phyloP scores from a whole-genome alignment of 2,329 filamentous ascomycete species.

The Apiospora koreana region DNA sequence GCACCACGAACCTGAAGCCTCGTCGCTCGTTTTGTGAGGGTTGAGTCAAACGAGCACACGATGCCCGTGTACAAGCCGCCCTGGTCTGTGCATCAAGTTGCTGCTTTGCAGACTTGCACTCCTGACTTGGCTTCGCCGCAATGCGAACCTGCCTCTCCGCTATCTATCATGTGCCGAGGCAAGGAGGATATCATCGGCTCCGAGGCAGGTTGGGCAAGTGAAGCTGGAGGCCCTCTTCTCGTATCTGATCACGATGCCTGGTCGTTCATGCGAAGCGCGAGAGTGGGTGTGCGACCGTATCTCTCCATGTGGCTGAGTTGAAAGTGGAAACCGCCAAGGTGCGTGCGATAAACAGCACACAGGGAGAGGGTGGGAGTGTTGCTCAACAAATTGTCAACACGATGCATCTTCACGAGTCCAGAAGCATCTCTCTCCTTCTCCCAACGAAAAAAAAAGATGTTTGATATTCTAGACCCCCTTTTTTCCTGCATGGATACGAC shows the following conservation, averaged over 20 bases:
- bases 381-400: background rate
- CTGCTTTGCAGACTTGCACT: background rate
- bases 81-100: background rate
- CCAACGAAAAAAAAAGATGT: background rate
- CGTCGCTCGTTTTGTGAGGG: background rate
- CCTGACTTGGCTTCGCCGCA: background rate
- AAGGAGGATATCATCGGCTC: background rate
- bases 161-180: background rate
- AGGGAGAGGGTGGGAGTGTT: background rate
- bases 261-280: background rate
- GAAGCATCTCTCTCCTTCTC: background rate
- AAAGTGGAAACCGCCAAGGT: background rate
- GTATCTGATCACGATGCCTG: background rate
- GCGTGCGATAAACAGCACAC: too few relatives aligned
- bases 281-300: background rate
- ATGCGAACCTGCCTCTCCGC: background rate
- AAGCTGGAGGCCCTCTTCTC: background rate
- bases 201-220: background rate
- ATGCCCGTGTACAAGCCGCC: background rate
- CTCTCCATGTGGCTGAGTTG: background rate
- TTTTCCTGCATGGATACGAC: background rate
- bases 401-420: background rate
- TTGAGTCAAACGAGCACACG: background rate
- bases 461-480: background rate
- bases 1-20: background rate